Conservation (phyloP, 2,329 filamentous ascomycete species). For the Leptosphaerulina australis region DNA sequence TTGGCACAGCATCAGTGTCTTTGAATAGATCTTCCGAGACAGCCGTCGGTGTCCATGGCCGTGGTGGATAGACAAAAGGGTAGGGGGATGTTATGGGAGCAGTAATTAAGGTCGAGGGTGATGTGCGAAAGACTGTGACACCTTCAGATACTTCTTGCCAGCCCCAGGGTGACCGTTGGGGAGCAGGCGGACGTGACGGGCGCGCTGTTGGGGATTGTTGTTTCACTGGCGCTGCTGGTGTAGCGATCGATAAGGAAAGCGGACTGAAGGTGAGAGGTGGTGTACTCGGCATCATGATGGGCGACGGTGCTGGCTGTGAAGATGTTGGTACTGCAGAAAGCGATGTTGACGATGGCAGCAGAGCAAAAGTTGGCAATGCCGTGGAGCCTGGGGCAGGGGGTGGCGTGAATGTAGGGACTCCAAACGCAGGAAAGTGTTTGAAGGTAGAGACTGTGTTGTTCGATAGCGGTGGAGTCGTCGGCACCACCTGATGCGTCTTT, state of each 20-base stretch:
- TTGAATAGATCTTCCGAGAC: neutral
- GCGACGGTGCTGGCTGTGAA: neutral
- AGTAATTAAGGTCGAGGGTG: slow-evolving; percentile 7
- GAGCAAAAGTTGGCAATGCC: neutral
- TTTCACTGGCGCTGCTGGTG: neutral
- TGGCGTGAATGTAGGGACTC: neutral
- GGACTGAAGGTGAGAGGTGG: neutral
- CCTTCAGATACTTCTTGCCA: slow-evolving; percentile 6
- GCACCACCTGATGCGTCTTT: neutral
- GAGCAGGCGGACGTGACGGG: neutral
- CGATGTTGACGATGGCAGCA: neutral
- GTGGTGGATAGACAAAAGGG: slow-evolving; percentile 9
- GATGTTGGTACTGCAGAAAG: neutral
- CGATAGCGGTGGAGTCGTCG: slow-evolving; percentile 6
- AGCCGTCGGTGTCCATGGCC: neutral
- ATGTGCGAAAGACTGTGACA: neutral
- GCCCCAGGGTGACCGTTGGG: neutral
- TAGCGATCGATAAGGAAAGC: neutral
- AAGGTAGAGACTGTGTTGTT: neutral
- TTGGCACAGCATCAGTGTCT: neutral
- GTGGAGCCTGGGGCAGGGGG: neutral
- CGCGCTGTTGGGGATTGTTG: neutral
- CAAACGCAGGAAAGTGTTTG: neutral
- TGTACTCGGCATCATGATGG: too few species aligned
- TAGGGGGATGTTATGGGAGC: slow-evolving; percentile 12